Conservation (phyloP, 768 basidiomycete species). For the Inosperma sp. region DNA sequence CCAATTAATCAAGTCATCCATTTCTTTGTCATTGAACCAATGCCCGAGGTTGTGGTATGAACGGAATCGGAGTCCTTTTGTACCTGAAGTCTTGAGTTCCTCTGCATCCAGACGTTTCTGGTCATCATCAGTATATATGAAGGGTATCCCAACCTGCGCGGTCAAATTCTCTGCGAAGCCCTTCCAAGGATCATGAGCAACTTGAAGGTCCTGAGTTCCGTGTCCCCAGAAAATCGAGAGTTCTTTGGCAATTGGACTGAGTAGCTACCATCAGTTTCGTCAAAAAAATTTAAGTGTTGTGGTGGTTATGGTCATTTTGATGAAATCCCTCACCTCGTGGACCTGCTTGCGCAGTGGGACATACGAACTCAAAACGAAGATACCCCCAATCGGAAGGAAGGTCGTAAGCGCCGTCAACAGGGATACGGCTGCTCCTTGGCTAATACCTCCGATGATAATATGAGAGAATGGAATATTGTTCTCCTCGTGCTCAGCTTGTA, state of each 20-base stretch:
- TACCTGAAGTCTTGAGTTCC: conserved; percentile 12
- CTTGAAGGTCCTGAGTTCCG: conserved; percentile 57
- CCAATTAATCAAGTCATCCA: conserved; percentile 28
- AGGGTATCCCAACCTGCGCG: conserved; percentile 40
- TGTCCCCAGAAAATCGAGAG: conserved; percentile 77
- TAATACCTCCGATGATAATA: conserved; percentile 72
- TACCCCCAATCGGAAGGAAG: conserved; percentile 49
- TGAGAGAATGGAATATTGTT: conserved; percentile 50
- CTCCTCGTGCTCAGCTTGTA: conserved; percentile 52
- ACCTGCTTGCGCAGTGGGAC: conserved; percentile 52
- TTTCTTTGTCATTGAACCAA: conserved; percentile 23
- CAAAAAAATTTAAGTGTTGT: conserved; percentile 8
- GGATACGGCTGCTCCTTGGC: conserved; percentile 63
- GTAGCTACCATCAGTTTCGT: conserved; percentile 36
- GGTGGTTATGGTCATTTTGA: neutral
- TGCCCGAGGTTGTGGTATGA: conserved; percentile 27
- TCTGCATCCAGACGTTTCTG: conserved; percentile 13
- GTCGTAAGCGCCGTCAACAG: conserved; percentile 53
- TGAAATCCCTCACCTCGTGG: conserved; percentile 37
- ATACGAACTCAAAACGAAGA: conserved; percentile 60
- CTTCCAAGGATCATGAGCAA: conserved; percentile 46
- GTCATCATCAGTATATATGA: conserved; percentile 14
- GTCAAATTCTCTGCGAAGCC: conserved; percentile 46
- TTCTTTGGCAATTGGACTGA: conserved; percentile 40
- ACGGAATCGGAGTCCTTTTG: conserved; percentile 23